Conservation (phyloP, 2,329 filamentous ascomycete species). For the Hypoxylon sp. region DNA sequence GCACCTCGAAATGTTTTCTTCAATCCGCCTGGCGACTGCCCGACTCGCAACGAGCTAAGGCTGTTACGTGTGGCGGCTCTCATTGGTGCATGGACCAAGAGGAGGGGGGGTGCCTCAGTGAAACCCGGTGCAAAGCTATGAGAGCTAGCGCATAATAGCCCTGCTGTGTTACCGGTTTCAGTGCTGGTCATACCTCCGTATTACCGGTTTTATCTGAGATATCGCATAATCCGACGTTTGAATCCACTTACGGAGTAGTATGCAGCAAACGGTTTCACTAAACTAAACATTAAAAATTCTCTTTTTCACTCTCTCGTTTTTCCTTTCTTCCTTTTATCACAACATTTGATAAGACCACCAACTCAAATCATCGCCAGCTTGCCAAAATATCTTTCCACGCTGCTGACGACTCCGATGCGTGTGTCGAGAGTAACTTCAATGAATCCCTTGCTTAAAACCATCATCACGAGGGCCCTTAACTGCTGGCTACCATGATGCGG, state of each 20-base stretch:
- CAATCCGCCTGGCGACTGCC: conserved; percentile 43
- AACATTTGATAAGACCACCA: conserved; percentile 60
- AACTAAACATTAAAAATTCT: conserved; percentile 18
- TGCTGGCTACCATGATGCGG: conserved; percentile 75
- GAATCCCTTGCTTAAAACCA: conserved; percentile 76
- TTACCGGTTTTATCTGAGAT: background rate
- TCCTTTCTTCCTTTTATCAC: conserved; percentile 51
- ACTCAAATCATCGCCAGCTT: conserved; percentile 62
- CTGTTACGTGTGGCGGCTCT: conserved; percentile 34
- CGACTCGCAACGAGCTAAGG: conserved; percentile 28
- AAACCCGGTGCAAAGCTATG: conserved; percentile 20
- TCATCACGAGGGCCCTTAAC: conserved; percentile 76
- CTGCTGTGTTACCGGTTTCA: conserved; percentile 30
- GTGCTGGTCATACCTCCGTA: background rate
- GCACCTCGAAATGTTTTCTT: conserved; percentile 53
- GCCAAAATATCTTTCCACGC: conserved; percentile 53
- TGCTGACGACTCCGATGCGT: conserved; percentile 68
- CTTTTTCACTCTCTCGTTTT: conserved; percentile 40
- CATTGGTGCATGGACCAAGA: conserved; percentile 25
- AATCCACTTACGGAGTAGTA: background rate
- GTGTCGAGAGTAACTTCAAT: conserved; percentile 70
- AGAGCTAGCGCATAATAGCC: conserved; percentile 29
- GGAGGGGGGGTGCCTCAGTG: background rate
- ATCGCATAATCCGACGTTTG: background rate
- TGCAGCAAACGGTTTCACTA: conserved; percentile 42